Evolutionary conservation across 768 basidiomycete genomes (phyloP), one percentile per base, ranked within the genome.

Genomic region (Pulveroboletus sp.): DNA sequence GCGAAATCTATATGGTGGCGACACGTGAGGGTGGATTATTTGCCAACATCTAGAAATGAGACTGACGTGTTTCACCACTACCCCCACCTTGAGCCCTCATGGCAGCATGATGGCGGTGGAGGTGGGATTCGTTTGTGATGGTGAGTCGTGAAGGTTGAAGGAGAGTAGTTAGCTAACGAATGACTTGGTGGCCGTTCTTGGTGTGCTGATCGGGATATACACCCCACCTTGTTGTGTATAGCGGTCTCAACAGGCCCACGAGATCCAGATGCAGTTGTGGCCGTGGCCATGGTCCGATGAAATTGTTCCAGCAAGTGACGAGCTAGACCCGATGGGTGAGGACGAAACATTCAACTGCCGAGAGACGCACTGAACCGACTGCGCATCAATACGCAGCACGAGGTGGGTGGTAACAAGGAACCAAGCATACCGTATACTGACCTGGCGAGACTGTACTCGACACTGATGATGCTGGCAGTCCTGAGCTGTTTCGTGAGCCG

Each of bases 41-140:
- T 46, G 46, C 42, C 23, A 41, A 49, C 38, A 35, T 33, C 47
- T 36, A 39, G 56, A 58, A 47, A 51, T 41, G 53, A 56, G 49
- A 79, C 86, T 59, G 75, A 93, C 90, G 90, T 40, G 91, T 88
- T 75, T 92, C 90, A 49, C 82, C 84, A 61, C 75, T 82, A 37
- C 77, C 80, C 55, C 79, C 82, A 47, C 76, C 79, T 66, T 80
- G 74, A 37, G 75, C 82, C 63, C 78, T 78, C 90, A 93, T 93
- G 40, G 90, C 75, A 47, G 78, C 77, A 70, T 93, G 90, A 72
- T 92, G 86, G 61, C 86, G 79, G 68, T 93, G 90, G 70, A 87
- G 76, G 79, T 81, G 84, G 44, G 90, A 92, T 60, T 93, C 86
- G 69, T 93, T 93, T 31, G 75, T 75, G 62, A 93, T 84, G 45